A percentile compares a stretch with the other conserved stretches of the same genome.
Conservation (phyloP, 2,329 filamentous ascomycete genomes). For the Pyrenophora teres region DNA sequence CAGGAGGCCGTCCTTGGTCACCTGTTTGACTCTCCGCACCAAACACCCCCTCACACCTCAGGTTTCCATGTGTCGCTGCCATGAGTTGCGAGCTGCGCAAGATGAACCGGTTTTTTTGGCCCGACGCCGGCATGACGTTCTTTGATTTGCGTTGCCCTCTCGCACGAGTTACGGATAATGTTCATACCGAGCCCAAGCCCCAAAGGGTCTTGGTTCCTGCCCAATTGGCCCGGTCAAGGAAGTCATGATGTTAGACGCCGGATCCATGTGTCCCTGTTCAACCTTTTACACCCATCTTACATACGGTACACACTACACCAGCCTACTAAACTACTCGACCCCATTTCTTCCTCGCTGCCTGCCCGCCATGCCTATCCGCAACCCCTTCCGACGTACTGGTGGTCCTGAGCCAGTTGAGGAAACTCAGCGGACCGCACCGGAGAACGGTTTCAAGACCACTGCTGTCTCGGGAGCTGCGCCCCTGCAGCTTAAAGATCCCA, state of each 20-base stretch:
- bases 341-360: conserved; percentile 19
- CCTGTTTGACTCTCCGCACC: conserved; percentile 18
- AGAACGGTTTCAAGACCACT: conserved; percentile 41
- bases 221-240: conserved; percentile 24
- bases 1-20: conserved; percentile 9
- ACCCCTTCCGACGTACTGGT: conserved; percentile 48
- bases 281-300: conserved; percentile 16
- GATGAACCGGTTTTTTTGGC: too few species aligned
- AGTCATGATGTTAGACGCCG: conserved; percentile 25
- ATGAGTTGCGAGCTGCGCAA: too few species aligned
- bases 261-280: conserved; percentile 11
- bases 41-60: conserved; percentile 3
- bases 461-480: conserved; percentile 46
- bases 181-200: conserved; percentile 12
- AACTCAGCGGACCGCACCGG: conserved; percentile 37
- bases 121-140: conserved; percentile 17
- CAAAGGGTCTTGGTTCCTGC: conserved; percentile 15
- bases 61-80: neutral
- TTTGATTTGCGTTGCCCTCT: neutral
- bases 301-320: conserved; percentile 7
- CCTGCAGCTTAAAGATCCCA: conserved; percentile 51
- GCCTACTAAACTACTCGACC: conserved; percentile 25
- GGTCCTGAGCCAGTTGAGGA: conserved; percentile 41
- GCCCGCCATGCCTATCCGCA: conserved; percentile 48
- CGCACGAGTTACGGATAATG: conserved; percentile 17